Evolutionary conservation across 768 basidiomycete genomes (phyloP), one percentile per base, ranked within the genome.

Genomic region (Amanita rimosa): DNA sequence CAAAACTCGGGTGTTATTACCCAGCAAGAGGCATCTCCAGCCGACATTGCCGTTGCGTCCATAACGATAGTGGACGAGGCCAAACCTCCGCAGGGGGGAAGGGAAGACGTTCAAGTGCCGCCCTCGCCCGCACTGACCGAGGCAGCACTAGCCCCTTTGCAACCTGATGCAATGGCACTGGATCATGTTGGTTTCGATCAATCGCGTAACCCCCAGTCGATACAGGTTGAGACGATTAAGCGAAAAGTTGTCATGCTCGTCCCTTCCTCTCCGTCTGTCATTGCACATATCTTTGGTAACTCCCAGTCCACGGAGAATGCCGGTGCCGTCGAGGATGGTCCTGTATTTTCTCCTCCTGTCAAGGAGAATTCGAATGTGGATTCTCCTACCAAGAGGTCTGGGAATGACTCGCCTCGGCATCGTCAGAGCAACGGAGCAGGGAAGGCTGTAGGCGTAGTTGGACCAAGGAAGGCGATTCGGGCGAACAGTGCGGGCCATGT

Each of bases 101-200:
- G n/a, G 26, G 43, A 45, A 16, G 34, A 45, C 16, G 16, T 45
- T 5, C 35, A 35, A 19, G 24, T 43, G 26, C 53, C 43, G 26
- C 53, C 67, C 51, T 54, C 64, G 46, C 52, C 61, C 40, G 48
- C 61, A 13, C 48, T 46, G 39, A 44, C 53, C 22, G 42, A 57
- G 51, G 36, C 40, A 16, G 31, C 40, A n/a, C 11, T 29, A 7
- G 16, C 14, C 3, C 26, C 24, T 9, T 6, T n/a, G 19, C 35
- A 47, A 3, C 14, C 22, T 24, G 35, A 37, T 22, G 38, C 16
- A 11, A n/a, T 2, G 35, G 26, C n/a, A n/a, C n/a, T n/a, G n/a
- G n/a, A n/a, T n/a, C n/a, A 6, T 22, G 17, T 31, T 27, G 13
- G 31, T 9, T 24, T 11, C 6, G 22, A 39, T 16, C 46, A 38